Evolutionary conservation across 371 early-diverging fungal species (phyloP).

Genomic region (Mucor mucedo): DNA sequence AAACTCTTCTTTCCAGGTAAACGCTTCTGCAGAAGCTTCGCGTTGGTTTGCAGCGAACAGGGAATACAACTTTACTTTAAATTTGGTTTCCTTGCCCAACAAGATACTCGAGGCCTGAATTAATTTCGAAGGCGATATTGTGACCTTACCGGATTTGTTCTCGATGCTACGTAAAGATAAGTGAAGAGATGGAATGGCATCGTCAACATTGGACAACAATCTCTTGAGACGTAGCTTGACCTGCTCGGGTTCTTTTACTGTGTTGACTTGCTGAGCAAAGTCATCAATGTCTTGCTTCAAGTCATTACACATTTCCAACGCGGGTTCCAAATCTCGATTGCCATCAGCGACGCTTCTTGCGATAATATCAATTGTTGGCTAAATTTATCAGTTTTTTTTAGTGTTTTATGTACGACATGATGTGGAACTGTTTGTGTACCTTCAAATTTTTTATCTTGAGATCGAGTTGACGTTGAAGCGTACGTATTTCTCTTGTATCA

Average conservation of each 20-base stretch:
- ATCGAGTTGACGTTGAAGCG: slow-evolving; percentile 50
- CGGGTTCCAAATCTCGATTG: slow-evolving; percentile 63
- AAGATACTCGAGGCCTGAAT: slow-evolving; percentile 41
- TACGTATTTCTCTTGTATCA: slow-evolving; percentile 35
- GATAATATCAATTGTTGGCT: slow-evolving; percentile 76
- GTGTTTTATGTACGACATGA: slow-evolving; percentile 27
- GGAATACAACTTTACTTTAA: slow-evolving; percentile 63
- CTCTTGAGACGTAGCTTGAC: slow-evolving; percentile 46
- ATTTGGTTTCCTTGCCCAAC: slow-evolving; percentile 9
- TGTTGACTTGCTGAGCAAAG: slow-evolving; percentile 46
- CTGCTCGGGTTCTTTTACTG: slow-evolving; percentile 24
- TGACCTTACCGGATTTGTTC: slow-evolving; percentile 16
- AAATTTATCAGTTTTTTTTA: slow-evolving; percentile 29
- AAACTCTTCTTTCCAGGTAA: slow-evolving; percentile 83
- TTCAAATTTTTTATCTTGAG: slow-evolving; percentile 51
- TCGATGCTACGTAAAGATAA: slow-evolving; percentile 42
- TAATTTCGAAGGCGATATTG: slow-evolving; percentile 26
- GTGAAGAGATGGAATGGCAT: slow-evolving; percentile 72
- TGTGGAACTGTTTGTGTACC: slow-evolving; percentile 21
- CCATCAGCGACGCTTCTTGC: slow-evolving; percentile 71
- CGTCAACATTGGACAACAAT: slow-evolving; percentile 62
- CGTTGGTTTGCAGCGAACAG: slow-evolving; percentile 69
- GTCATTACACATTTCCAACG: slow-evolving; percentile 64
- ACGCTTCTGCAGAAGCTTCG: slow-evolving; percentile 50
- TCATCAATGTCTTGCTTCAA: slow-evolving; percentile 61